Base-by-base conservation (phyloP, 2,329 filamentous ascomycete genomes). In the Penicillium sp. region DNA sequence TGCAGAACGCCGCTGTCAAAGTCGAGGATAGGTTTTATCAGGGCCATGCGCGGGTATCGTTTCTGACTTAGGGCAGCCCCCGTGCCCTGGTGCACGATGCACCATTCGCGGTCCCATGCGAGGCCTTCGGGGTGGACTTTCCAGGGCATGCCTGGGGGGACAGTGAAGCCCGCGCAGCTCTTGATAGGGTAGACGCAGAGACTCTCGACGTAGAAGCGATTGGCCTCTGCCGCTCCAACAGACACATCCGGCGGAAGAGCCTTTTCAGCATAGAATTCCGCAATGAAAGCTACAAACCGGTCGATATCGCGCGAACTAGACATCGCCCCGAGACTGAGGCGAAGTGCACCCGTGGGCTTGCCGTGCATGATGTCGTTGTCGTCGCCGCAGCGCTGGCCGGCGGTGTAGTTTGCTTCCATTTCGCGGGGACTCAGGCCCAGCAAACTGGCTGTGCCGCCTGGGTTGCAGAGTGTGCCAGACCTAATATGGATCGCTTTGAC, bases 81-180 rank as follows among this genome's bases (percentile, higher is more conserved):
- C 1, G 92, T 95, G 45, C 90, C 91, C 66, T 86, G 83, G 68
- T 97, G 92, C 14, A 99, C 80, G 20, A 99, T 77, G 73, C 93
- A 97, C 93, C 94, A 99, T 76, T 97, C 93, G 60, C 94, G 83
- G 70, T 99, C 94, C 91, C 93, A 97, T 8, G 86, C 88, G 2
- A 99, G 78, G 0, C 94, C 94, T 74, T 97, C 91, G 7, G 82
- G 79, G 55, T 83, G 84, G 20, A 97, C 81, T 64, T 89, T 85
- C 94, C 94, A 99, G 14, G 79, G 68, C 7, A 75, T 76, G 2
- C 77, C 81, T 0, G 74, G 60, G 1, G 91, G 87, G 28, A 97
- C 79, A 35, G 77, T 77, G 69, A 88, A 96, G 0, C 89, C 89
- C 16, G 86, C 89, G 65, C 94, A 97, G 68, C 91, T 96, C 72